Base-by-base conservation (phyloP, 192 early-diverging fungal genomes). In the Paraglomus occultum region DNA sequence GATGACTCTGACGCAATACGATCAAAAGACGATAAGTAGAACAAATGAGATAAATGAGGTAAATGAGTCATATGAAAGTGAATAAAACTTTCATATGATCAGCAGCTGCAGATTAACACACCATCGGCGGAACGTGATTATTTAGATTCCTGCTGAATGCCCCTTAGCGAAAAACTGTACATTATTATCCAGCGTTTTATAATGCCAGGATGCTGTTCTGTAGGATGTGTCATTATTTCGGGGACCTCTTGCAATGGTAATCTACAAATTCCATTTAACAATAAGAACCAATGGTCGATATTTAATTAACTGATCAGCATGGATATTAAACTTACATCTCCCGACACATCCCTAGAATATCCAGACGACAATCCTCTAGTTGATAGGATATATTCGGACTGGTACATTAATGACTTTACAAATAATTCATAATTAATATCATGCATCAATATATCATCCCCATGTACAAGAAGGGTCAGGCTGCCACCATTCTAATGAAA, bases 101-200 rank as follows among this genome's bases (percentile, higher is more conserved):
- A 31, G 31, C 3, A 31, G 31, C 3, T 31, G 31, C 31, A 31
- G 31, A 3, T 31, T 31, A 31, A 31, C 31, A n/a, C 31, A 3
- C 3, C 31, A 3, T 3, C 31, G 44, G n/a, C 8, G 12, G 22
- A n/a, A 15, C n/a, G 6, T 6, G 5, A 23, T 55, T 71, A 73
- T 82, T 44, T 80, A 60, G n/a, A 84, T 80, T 38, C 82, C 84
- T 54, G 79, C 77, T 14, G 85, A 83, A 44, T 82, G 77, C 12
- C 85, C 85, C 63, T 82, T 84, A 31, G 83, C 77, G 76, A 87
- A 87, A 63, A 87, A 82, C 31, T 81, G 76, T 20, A 80, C 83
- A 57, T 81, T 84, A 67, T 87, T 87, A 67, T 87, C 85, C 1
- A 87, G 46, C 22, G 83, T 80, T 68, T 83, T 83, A 59, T 84